Conservation (phyloP, 345 rosid genomes). For the Hibiscus mutabilis region DNA sequence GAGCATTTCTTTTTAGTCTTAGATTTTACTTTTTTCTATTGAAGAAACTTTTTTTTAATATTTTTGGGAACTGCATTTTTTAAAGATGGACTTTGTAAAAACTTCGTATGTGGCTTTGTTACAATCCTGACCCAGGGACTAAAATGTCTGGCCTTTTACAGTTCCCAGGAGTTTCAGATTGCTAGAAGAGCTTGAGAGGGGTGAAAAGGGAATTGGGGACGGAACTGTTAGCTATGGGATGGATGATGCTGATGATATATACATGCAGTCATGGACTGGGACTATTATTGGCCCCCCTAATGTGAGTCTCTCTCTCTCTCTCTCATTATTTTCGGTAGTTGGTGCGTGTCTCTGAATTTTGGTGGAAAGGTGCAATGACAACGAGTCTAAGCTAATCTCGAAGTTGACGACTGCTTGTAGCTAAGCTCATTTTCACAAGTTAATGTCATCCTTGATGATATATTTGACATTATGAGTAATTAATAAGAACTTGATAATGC, state of each 20-base stretch:
- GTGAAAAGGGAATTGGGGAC: constrained; percentile 84
- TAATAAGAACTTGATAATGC: too few species aligned
- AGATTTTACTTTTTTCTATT: background rate
- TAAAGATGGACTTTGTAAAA: background rate
- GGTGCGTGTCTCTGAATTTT: background rate
- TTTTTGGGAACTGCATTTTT: background rate
- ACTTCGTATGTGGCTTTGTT: background rate
- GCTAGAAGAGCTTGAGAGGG: constrained; percentile 79
- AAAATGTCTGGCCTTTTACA: constrained; percentile 21
- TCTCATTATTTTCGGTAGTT: background rate
- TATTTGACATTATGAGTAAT: background rate
- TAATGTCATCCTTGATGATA: background rate
- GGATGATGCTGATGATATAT: constrained; percentile 97
- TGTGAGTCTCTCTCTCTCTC: constrained; percentile 24
- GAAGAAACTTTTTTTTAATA: background rate
- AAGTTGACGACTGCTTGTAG: background rate
- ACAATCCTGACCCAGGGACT: background rate
- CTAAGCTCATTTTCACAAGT: background rate
- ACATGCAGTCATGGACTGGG: constrained; percentile 92
- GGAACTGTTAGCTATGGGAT: constrained; percentile 98
- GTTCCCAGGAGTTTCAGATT: constrained; percentile 70
- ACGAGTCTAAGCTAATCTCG: background rate
- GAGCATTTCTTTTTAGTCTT: background rate
- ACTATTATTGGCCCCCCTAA: constrained; percentile 68
- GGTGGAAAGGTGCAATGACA: background rate